Base-by-base conservation (phyloP, 31 red algal species). In the Asparagopsis taxiformis region DNA sequence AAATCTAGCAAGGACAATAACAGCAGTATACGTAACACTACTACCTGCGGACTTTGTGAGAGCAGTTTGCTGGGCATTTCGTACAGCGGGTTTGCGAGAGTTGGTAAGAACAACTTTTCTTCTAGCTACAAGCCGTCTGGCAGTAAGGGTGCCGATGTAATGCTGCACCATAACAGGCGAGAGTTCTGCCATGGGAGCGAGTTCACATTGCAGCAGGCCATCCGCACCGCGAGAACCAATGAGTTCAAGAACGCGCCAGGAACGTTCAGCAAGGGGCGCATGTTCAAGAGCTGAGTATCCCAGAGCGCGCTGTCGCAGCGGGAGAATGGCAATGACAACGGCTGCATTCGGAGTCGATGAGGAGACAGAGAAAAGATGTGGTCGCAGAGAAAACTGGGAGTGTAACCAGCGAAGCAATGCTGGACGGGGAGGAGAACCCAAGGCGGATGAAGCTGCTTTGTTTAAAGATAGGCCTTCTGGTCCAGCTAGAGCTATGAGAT, bases 41-140 rank as follows among this genome's bases (percentile, higher is more conserved):
- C 32, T 72, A 6, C 33, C 62, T 7, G 48, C 33, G 0, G 65
- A 62, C 33, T 28, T 39, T 2, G 56, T 51, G n/a, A 37, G 56
- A n/a, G 59, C 65, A n/a, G 52, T 16, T n/a, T 32, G 26, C 36
- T 31, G 20, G n/a, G n/a, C n/a, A n/a, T n/a, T n/a, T n/a, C n/a
- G n/a, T n/a, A n/a, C n/a, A n/a, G n/a, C n/a, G n/a, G n/a, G n/a
- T n/a, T n/a, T n/a, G n/a, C n/a, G n/a, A n/a, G n/a, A n/a, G n/a
- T n/a, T 68, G 0, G 80, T 84, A 29, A 88, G 65, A 55, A 88
- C 83, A 29, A 88, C 83, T 55, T 78, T 77, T 52, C 71, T 88
- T 6, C 62, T 55, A 17, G 73, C 71, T 17, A 88, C 72, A 17
- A 88, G 63, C 25, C 59, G 36, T 13, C 83, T 59, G 55, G 37